These are phyloP conservation scores for Carex pumila DNA, from an alignment of 176 grass and related monocot genomes.

Conservation along the genomic window DNA sequence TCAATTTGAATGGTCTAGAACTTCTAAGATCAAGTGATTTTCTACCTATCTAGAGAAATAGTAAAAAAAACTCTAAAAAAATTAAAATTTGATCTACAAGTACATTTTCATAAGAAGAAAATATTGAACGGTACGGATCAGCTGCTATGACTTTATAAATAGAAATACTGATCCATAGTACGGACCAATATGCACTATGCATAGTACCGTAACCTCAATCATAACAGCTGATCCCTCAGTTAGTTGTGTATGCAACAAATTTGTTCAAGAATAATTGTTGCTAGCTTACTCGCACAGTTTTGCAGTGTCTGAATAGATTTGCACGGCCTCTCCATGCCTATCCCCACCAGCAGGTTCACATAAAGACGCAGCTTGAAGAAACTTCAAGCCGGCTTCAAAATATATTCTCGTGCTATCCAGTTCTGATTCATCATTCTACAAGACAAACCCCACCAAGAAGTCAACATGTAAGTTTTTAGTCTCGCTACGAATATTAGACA, in stretches of 20 bases:
- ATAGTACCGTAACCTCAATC: no score
- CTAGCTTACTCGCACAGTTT: conserved; percentile 78
- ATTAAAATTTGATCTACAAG: no score
- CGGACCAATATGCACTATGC: no score
- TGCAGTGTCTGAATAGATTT: conserved; percentile 81
- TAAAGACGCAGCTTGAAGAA: conserved; percentile 78
- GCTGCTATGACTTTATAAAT: no score
- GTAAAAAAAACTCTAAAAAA: no score
- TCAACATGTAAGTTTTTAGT: neutral
- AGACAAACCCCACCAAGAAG: conserved; percentile 24
- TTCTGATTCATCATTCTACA: conserved; percentile 58
- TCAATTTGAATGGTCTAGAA: no score
- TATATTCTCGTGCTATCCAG: conserved; percentile 63
- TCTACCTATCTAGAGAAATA: no score
- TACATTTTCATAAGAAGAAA: no score
- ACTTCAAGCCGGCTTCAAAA: conserved; percentile 86
- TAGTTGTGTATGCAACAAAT: conserved; percentile 24
- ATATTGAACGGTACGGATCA: no score
- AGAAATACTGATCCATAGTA: no score
- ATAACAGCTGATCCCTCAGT: neutral
- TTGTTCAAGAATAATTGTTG: neutral
- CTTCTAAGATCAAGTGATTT: no score
- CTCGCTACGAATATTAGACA: neutral
- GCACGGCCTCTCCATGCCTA: conserved; percentile 70
- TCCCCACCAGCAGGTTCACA: conserved; percentile 56